Evolutionary conservation across 306 rosid genomes (phyloP).

Genomic region (Gleditsia sinensis): DNA sequence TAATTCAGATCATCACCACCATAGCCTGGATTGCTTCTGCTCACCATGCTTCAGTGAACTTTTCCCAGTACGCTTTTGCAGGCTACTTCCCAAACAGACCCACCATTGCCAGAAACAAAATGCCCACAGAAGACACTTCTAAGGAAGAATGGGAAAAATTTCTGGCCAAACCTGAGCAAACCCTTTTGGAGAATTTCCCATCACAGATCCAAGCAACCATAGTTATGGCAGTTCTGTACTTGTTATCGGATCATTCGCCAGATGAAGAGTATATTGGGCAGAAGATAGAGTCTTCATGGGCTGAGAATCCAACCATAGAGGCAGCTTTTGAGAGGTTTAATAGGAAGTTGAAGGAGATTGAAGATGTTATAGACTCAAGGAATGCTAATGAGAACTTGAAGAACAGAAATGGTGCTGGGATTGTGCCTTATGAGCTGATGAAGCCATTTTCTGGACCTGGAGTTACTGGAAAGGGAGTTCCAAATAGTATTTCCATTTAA

Average conservation of each 20-base stretch:
- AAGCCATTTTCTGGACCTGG: slow-evolving; percentile 59
- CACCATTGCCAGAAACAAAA: slow-evolving; percentile 40
- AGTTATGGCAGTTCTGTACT: slow-evolving; percentile 39
- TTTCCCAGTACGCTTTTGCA: slow-evolving; percentile 44
- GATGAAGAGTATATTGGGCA: slow-evolving; percentile 52
- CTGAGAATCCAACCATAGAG: slow-evolving; percentile 36
- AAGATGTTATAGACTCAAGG: slow-evolving; percentile 47
- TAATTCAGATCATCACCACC: slow-evolving; percentile 36
- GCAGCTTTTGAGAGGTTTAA: slow-evolving; percentile 38
- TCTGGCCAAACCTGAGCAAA: slow-evolving; percentile 31
- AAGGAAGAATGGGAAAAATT: slow-evolving; percentile 47
- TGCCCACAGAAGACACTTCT: slow-evolving; percentile 50
- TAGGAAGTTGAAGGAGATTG: slow-evolving; percentile 43
- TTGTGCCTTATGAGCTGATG: slow-evolving; percentile 52
- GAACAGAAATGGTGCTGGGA: slow-evolving; percentile 51
- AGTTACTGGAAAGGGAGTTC: slow-evolving; percentile 50
- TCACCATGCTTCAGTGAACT: slow-evolving; percentile 54
- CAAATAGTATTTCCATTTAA: slow-evolving; percentile 51
- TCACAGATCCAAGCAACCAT: slow-evolving; percentile 51
- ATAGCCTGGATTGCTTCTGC: slow-evolving; percentile 51
- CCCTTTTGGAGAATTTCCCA: slow-evolving; percentile 48
- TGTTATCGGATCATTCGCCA: slow-evolving; percentile 50
- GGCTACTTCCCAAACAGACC: slow-evolving; percentile 55
- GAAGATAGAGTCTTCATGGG: slow-evolving; percentile 41
- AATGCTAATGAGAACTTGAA: slow-evolving; percentile 35